Evolutionary conservation across 129 eudicot genomes (phyloP), one percentile per base, ranked within the genome.

Genomic region (Oenanthe sinensis): DNA sequence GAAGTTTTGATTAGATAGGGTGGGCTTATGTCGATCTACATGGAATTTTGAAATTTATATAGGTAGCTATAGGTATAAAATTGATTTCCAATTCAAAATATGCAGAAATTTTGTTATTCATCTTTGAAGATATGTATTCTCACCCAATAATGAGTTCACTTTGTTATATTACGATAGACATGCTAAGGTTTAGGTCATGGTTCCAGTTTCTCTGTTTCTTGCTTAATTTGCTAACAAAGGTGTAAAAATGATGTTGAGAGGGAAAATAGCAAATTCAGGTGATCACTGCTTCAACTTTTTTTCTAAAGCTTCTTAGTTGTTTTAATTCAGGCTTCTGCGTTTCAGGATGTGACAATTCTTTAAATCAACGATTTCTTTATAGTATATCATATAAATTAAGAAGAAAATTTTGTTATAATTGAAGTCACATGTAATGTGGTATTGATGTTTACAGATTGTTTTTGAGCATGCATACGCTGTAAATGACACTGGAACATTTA

Each of bases 401-500:
- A 20, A 50, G 37, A 55, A 22, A n/a, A 6, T 62, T 58, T 73
- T 44, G 73, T 30, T 8, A 28, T 37, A 36, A 36, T 14, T n/a
- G 12, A 52, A 74, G 81, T 60, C 20, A 58, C 71, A 6, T 47
- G 43, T 45, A 6, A 50, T 30, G 71, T 55, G 47, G 17, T 77
- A 55, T 30, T 17, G 73, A n/a, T 15, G 37, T 76, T 74, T 40
- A 77, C 85, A 93, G 98, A 79, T 90, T 75, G 86, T 84, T 46
- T 93, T 89, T 82, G 92, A 91, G 77, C 77, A 80, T 67, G 87
- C 63, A 40, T 83, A 83, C 74, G 7, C 54, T 40, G 90, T 89
- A 54, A 83, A 49, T 36, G 97, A 93, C 84, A 70, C 91, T 19
- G 82, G 70, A 67, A 82, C 92, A 49, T 89, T 87, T 24, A 92